phyloP scores from a whole-genome alignment of 495 filamentous ascomycete genomes.

The Lichina pygmaea region DNA sequence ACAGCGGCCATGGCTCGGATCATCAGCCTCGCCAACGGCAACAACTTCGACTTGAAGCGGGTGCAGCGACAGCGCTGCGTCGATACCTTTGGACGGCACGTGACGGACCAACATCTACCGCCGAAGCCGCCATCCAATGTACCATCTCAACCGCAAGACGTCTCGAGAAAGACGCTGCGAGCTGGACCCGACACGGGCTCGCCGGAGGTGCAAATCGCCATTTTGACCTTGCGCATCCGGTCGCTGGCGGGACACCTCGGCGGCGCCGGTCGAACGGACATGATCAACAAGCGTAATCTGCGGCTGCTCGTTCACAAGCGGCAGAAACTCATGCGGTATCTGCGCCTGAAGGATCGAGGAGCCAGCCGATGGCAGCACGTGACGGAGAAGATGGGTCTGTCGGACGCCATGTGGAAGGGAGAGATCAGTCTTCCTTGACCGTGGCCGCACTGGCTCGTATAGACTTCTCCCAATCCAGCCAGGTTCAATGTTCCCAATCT shows the following conservation, averaged over 20 bases:
- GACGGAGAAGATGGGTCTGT: constrained; percentile 56
- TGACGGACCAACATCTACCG: constrained; percentile 44
- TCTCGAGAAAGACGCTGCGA: constrained; percentile 28
- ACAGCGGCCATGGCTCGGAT: constrained; percentile 49
- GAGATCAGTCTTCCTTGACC: constrained; percentile 35
- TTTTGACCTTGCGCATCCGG: constrained; percentile 81
- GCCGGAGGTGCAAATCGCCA: constrained; percentile 89
- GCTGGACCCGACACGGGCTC: constrained; percentile 78
- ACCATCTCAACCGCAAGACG: constrained; percentile 2
- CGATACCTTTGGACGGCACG: constrained; percentile 68
- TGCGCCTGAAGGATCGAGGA: constrained; percentile 72
- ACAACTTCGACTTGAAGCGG: constrained; percentile 44
- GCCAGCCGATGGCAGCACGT: constrained; percentile 69
- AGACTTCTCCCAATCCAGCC: background rate
- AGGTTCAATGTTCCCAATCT: background rate
- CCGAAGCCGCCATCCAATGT: constrained; percentile 19
- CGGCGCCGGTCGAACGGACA: constrained; percentile 34
- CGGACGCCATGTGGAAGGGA: constrained; percentile 61
- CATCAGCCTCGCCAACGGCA: constrained; percentile 42
- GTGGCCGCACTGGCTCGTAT: background rate
- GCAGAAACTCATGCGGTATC: constrained; percentile 64
- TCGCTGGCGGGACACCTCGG: constrained; percentile 36
- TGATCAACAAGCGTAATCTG: constrained; percentile 81
- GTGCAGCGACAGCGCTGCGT: constrained; percentile 65
- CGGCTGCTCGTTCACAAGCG: constrained; percentile 62